Percentiles rank a stretch among this genome's conserved stretches.
phyloP scores from a whole-genome alignment of 495 filamentous ascomycete species.

The Penicillium manginii region DNA sequence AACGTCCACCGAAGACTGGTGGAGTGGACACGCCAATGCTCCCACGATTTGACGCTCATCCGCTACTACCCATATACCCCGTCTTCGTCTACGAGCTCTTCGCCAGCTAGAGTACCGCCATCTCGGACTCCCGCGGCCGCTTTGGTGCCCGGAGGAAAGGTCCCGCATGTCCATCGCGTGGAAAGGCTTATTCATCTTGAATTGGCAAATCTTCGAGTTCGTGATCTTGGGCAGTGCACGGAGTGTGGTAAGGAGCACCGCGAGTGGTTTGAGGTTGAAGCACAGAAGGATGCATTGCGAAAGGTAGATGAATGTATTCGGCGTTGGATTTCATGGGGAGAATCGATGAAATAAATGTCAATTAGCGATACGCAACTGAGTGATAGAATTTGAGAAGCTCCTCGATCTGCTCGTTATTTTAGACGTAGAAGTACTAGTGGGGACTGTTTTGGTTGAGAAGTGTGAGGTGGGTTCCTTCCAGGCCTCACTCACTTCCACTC shows the following conservation, averaged over 20 bases:
- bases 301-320: slow-evolving; percentile 83
- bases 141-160: slow-evolving; percentile 59
- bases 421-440: too few relatives aligned
- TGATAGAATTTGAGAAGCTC: too few relatives aligned
- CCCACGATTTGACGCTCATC: slow-evolving; percentile 80
- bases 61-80: slow-evolving; percentile 88
- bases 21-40: slow-evolving; percentile 93
- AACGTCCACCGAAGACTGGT: slow-evolving; percentile 91
- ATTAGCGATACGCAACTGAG: too few relatives aligned
- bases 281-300: slow-evolving; percentile 67
- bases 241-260: slow-evolving; percentile 86
- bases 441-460: too few relatives aligned
- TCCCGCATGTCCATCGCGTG: slow-evolving; percentile 85
- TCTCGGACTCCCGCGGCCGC: slow-evolving; percentile 9
- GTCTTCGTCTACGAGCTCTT: slow-evolving; percentile 47
- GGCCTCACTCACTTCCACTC: too few relatives aligned
- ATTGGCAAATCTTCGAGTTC: slow-evolving; percentile 68
- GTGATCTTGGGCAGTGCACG: slow-evolving; percentile 70
- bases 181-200: slow-evolving; percentile 92
- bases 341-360: slow-evolving; percentile 30
- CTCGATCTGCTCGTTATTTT: too few relatives aligned
- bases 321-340: slow-evolving; percentile 84
- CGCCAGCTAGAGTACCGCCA: slow-evolving; percentile 18
- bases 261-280: slow-evolving; percentile 96
- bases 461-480: too few relatives aligned